Base-by-base conservation (phyloP, 768 basidiomycete genomes). In the Lentinula guzmanii region DNA sequence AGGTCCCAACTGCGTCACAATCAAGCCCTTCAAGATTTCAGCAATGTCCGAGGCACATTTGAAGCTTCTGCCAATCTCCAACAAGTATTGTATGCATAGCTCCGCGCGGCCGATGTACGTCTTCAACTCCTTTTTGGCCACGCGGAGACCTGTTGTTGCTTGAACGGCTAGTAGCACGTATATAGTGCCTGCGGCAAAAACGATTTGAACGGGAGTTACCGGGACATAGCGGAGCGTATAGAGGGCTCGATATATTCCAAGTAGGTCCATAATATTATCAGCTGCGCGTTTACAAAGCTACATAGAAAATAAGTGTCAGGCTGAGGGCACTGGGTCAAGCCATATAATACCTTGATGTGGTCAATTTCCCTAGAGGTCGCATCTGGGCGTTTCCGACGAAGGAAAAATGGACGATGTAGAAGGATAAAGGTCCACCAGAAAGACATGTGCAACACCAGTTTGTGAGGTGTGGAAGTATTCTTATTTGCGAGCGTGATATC, bases 181-280 rank as follows among this genome's bases (percentile, higher is more conserved):
- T 37, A 73, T 70, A n/a, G 76, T 77, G 8, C 76, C 76, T 2
- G 76, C 75, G 31, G 71, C 70, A 66, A 76, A 77, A 24, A 68
- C 66, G 60, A 75, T 67, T 61, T 77, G 76, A 18, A 72, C 69
- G 46, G 72, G 61, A 11, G 74, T 72, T 58, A 77, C 73, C 3
- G 76, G 73, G 11, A 70, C 68, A 64, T 70, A 76, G 35, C 76
- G 74, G 2, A 79, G 63, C 1, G 72, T 71, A 60, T 77, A 77
- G 28, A 70, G 70, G 35, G 64, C 63, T 39, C 73, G 68, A 70
- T 71, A 77, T 28, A 69, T 68, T 3, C 66, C 69, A 41, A 73
- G 65, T 13, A 75, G 68, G 4, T 70, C 65, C 65, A 76, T 71
- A 62, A 73, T 74, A 54, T 72, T 71, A 60, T 73, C 69, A 11